Percentiles rank a stretch among this genome's conserved stretches.
phyloP scores from a whole-genome alignment of 257 asterid genomes.

The Solanum piurae region DNA sequence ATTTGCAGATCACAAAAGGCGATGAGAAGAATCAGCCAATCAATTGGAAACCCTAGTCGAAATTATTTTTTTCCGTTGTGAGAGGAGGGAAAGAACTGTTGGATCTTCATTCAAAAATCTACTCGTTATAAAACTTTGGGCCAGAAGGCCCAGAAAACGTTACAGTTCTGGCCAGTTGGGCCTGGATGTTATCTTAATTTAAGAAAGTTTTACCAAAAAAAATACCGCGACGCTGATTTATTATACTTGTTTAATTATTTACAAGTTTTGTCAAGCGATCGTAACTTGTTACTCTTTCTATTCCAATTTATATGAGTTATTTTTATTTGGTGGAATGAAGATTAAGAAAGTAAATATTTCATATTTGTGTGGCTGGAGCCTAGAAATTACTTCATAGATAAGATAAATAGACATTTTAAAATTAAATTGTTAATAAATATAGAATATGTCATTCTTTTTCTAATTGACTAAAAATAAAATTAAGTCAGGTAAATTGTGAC shows the following conservation, averaged over 20 bases:
- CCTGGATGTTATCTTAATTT: neutral
- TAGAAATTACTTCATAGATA: neutral
- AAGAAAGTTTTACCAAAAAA: neutral
- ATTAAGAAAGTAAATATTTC: too few relatives aligned
- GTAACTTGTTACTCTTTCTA: neutral
- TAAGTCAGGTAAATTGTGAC: rapidly evolving
- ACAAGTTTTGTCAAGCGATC: neutral
- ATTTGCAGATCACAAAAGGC: neutral
- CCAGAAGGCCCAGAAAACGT: neutral
- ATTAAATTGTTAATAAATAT: too few relatives aligned
- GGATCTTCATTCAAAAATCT: neutral
- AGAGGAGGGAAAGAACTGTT: neutral
- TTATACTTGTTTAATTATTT: neutral
- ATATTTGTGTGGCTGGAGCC: neutral
- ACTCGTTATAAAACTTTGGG: neutral
- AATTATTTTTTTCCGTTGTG: neutral
- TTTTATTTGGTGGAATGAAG: neutral
- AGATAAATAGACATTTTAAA: neutral
- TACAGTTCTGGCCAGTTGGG: neutral
- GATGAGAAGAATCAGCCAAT: neutral
- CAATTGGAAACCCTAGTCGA: neutral
- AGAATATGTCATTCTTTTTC: rapidly evolving
- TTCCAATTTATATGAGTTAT: neutral
- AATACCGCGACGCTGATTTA: neutral
- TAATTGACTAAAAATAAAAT: too few relatives aligned